A percentile compares a stretch with the other conserved stretches of the same genome.
Conservation (phyloP, 1,139 yeast species). For the Taphrina wiesneri region DNA sequence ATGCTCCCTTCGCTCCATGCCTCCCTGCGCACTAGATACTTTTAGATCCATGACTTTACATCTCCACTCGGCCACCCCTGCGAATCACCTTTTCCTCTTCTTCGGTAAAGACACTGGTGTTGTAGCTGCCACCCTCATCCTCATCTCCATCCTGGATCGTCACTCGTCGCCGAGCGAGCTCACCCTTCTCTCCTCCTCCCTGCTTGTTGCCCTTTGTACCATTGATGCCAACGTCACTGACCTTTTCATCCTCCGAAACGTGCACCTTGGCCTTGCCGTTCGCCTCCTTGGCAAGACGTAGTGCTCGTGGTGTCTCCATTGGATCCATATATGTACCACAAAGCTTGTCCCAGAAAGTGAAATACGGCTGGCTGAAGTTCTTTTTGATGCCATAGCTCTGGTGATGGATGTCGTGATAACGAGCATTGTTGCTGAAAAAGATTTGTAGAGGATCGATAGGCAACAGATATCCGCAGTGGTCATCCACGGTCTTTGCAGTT, state of each 20-base stretch:
- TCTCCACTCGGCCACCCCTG: slow-evolving; percentile 19
- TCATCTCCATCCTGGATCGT: slow-evolving; percentile 24
- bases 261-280: slow-evolving; percentile 22
- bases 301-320: slow-evolving; percentile 49
- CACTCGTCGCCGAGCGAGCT: slow-evolving; percentile 25
- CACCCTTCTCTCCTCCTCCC: slow-evolving; percentile 29
- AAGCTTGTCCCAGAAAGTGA: slow-evolving; percentile 83
- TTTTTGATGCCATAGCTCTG: slow-evolving; percentile 93
- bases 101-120: slow-evolving; percentile 25
- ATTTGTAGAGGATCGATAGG: slow-evolving; percentile 89
- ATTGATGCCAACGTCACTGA: slow-evolving; percentile 25
- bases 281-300: slow-evolving; percentile 36
- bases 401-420: slow-evolving; percentile 95
- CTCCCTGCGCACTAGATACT: not conserved
- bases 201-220: slow-evolving; percentile 26
- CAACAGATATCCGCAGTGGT: slow-evolving; percentile 92
- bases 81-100: slow-evolving; percentile 22
- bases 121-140: slow-evolving; percentile 26
- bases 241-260: slow-evolving; percentile 10
- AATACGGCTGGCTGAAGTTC: slow-evolving; percentile 95
- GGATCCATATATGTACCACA: slow-evolving; percentile 68
- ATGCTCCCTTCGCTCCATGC: not conserved
- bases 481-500: slow-evolving; percentile 91
- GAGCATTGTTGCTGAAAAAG: slow-evolving; percentile 89
- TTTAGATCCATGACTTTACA: not conserved